phyloP scores from a whole-genome alignment of 2,329 filamentous ascomycete genomes.

The Penicillium sp. region DNA sequence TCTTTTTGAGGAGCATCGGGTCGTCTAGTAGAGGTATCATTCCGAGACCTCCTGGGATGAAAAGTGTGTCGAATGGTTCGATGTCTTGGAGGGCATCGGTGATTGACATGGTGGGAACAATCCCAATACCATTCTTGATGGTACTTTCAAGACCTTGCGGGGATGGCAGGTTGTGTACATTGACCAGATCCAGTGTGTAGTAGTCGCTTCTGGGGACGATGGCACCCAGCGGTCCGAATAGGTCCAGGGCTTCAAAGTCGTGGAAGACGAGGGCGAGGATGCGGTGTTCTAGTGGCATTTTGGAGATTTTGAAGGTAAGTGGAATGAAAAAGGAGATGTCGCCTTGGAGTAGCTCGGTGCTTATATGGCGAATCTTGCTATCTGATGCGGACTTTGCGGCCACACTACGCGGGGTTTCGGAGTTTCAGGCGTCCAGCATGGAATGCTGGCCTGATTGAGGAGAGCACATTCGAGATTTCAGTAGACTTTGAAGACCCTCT shows the following conservation, averaged over 20 bases:
- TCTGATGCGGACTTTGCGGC: neutral
- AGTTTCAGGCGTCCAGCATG: neutral
- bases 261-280: slow-evolving; percentile 3
- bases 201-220: slow-evolving; percentile 5
- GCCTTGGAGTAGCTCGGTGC: neutral
- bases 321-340: neutral
- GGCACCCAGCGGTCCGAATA: slow-evolving; percentile 4
- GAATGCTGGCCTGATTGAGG: neutral
- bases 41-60: neutral
- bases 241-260: slow-evolving; percentile 2
- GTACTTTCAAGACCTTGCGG: neutral
- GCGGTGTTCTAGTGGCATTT: neutral
- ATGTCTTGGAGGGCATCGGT: neutral
- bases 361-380: neutral
- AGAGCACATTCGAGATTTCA: too few species aligned
- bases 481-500: too few species aligned
- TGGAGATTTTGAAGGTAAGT: too few species aligned
- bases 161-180: neutral
- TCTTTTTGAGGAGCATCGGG: neutral
- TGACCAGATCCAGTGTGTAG: neutral
- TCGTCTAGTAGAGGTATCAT: neutral
- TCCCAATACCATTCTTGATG: neutral
- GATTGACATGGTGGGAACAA: neutral
- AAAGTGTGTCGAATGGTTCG: neutral
- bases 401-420: neutral